phyloP scores from a whole-genome alignment of 2,329 filamentous ascomycete species.

The Biscogniauxia sp. region DNA sequence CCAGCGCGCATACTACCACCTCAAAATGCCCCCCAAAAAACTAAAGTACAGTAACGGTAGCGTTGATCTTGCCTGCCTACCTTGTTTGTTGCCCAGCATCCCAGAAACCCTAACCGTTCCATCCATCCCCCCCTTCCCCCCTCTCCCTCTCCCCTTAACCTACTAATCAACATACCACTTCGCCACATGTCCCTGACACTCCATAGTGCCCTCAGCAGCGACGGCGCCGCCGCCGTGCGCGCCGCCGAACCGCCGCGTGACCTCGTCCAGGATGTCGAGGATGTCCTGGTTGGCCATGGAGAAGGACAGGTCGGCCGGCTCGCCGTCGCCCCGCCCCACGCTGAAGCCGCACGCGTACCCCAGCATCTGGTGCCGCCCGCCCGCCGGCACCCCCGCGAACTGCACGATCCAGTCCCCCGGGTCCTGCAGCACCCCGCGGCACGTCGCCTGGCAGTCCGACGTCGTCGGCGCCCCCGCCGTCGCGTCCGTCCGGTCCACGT shows the following conservation, averaged over 20 bases:
- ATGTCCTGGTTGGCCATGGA: conserved; percentile 25
- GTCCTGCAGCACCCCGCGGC: conserved; percentile 17
- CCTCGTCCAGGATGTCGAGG: conserved; percentile 18
- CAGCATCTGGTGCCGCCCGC: conserved; percentile 17
- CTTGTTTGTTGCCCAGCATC: no score
- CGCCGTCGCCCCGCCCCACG: conserved; percentile 14
- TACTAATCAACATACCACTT: conserved; percentile 20
- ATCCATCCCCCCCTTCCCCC: no score
- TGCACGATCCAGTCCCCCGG: conserved; percentile 25
- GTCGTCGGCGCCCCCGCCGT: conserved; percentile 2
- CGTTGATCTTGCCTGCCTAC: no score
- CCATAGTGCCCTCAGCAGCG: conserved; percentile 25
- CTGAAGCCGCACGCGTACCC: conserved; percentile 17
- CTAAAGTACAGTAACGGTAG: no score
- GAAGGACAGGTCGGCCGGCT: conserved; percentile 13
- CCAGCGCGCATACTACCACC: no score
- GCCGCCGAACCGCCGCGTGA: conserved; percentile 15
- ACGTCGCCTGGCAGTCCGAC: conserved; percentile 21
- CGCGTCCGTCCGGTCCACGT: conserved; percentile 16
- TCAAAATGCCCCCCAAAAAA: no score
- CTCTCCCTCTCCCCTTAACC: background rate
- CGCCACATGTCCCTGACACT: conserved; percentile 13
- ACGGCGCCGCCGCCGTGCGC: conserved; percentile 14
- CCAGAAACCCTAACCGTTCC: no score
- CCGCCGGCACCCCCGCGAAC: conserved; percentile 17